These are phyloP conservation scores for Takashimella koratensis DNA, from an alignment of 1,284 basidiomycete genomes.

Conservation along the genomic window DNA sequence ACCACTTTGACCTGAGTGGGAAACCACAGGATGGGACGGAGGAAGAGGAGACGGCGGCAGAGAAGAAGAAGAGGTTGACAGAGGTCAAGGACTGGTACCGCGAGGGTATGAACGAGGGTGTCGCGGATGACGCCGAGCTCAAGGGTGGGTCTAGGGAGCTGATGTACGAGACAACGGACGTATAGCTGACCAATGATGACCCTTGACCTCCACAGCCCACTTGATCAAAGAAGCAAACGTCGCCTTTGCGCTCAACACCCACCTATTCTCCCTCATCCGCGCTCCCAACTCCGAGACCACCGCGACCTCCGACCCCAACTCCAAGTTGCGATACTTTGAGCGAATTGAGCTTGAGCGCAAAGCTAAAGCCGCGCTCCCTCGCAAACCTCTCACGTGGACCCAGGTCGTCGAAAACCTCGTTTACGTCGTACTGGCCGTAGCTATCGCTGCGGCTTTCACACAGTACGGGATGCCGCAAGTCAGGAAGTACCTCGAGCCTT, in stretches of 20 bases:
- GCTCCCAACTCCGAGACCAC: constrained; percentile 11
- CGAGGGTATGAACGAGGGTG: constrained; percentile 65
- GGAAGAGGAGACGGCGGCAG: constrained; percentile 32
- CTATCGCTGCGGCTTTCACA: constrained; percentile 1
- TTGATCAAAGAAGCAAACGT: constrained; percentile 62
- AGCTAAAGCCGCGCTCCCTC: constrained; percentile 8
- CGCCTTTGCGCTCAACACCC: constrained; percentile 66
- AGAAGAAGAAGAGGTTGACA: constrained; percentile 52
- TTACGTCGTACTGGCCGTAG: constrained; percentile 1
- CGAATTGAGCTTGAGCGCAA: constrained; percentile 9
- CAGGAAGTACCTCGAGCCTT: background rate
- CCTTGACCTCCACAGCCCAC: constrained; percentile 46
- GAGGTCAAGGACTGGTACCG: constrained; percentile 75
- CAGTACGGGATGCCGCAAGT: background rate
- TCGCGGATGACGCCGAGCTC: constrained; percentile 52
- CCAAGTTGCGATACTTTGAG: constrained; percentile 23
- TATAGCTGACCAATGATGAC: too few relatives aligned
- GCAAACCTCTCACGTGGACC: background rate
- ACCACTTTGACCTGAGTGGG: constrained; percentile 62
- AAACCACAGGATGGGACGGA: constrained; percentile 40
- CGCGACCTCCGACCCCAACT: background rate
- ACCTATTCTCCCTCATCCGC: constrained; percentile 58
- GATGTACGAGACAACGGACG: too few relatives aligned
- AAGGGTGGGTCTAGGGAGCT: constrained; percentile 54
- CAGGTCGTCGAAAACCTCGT: background rate